Percentiles rank a stretch among this genome's conserved stretches.
These are phyloP conservation scores for Dipsacomyces acuminosporus DNA, from an alignment of 371 early-diverging fungal species.

Conservation along the genomic window DNA sequence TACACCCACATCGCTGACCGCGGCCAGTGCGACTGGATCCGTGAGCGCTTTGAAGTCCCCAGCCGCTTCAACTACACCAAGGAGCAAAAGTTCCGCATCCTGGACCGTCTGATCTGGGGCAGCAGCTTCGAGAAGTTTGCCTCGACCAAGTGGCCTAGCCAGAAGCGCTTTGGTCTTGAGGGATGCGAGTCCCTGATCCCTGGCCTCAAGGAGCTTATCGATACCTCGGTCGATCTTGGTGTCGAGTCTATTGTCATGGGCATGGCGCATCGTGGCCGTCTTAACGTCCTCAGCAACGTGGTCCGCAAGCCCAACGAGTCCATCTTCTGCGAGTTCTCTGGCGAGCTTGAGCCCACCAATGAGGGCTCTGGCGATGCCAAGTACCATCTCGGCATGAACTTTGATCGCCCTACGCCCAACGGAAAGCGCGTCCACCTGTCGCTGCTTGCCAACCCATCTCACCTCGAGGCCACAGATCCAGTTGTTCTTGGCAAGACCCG, in stretches of 20 bases:
- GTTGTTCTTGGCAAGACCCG: conserved; percentile 96
- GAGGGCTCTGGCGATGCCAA: conserved; percentile 98
- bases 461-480: conserved; percentile 96
- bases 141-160: conserved; percentile 90
- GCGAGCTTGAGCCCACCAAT: conserved; percentile 54
- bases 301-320: conserved; percentile 96
- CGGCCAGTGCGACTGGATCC: conserved; percentile 94
- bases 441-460: conserved; percentile 96
- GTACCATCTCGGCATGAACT: conserved; percentile 97
- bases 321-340: conserved; percentile 94
- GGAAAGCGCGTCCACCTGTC: conserved; percentile 94
- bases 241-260: conserved; percentile 93
- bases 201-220: conserved; percentile 96
- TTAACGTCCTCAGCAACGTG: conserved; percentile 96
- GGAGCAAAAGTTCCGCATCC: conserved; percentile 77
- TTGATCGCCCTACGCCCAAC: conserved; percentile 89
- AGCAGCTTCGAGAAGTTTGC: conserved; percentile 94
- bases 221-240: conserved; percentile 88
- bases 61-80: conserved; percentile 75
- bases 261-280: conserved; percentile 97
- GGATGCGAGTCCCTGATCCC: conserved; percentile 96
- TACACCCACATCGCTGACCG: conserved; percentile 97
- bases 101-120: conserved; percentile 95
- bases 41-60: conserved; percentile 85
- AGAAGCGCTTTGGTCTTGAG: conserved; percentile 97